phyloP scores from a whole-genome alignment of 2,329 filamentous ascomycete species.

The Phialophora chinensis region DNA sequence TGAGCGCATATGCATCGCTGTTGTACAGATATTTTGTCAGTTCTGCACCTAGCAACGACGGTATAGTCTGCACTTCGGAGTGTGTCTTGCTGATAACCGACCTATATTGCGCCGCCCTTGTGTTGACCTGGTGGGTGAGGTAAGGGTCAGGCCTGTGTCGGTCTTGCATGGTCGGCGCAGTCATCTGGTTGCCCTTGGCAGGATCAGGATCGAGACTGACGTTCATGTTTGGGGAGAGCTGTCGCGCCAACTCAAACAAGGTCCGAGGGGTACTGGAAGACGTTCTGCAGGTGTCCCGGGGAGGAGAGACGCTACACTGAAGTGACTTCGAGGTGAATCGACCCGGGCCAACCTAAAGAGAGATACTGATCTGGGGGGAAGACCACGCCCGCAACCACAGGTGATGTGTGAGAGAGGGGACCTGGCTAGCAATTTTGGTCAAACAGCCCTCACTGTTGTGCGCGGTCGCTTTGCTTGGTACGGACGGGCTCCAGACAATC shows the following conservation, averaged over 20 bases:
- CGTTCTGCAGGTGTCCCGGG: neutral
- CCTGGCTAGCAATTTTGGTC: neutral
- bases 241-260: neutral
- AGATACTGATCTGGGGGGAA: neutral
- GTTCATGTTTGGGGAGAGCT: neutral
- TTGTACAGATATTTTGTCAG: constrained; percentile 2
- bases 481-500: neutral
- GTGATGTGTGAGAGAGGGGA: neutral
- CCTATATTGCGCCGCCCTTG: neutral
- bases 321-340: neutral
- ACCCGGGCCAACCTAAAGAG: neutral
- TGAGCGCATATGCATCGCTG: neutral
- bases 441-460: neutral
- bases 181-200: neutral
- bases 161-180: neutral
- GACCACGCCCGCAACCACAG: neutral
- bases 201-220: neutral
- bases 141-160: neutral
- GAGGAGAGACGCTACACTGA: neutral
- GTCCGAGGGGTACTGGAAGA: neutral
- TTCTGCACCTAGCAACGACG: neutral
- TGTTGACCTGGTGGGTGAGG: neutral
- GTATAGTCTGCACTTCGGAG: neutral
- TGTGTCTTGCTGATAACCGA: neutral
- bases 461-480: neutral